Conservation (phyloP, 2,329 filamentous ascomycete species). For the Hymenoscyphus fraxineus region DNA sequence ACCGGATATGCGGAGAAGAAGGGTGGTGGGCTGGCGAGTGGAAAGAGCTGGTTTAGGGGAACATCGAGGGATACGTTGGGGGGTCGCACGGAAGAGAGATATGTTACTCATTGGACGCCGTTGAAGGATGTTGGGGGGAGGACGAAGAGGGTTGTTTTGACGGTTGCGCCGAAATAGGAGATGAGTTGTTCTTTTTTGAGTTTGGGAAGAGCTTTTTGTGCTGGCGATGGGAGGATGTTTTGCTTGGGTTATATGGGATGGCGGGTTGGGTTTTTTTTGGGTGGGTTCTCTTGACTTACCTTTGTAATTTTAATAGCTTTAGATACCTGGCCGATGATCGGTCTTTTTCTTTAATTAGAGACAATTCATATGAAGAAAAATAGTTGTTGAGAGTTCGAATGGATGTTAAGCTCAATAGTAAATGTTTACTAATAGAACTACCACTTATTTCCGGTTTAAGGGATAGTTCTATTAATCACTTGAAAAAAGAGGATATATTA, state of each 20-base stretch:
- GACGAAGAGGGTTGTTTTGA: slow-evolving; percentile 36
- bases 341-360: not conserved
- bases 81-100: slow-evolving; percentile 27
- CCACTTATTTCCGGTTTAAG: too few species aligned
- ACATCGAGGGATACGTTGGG: slow-evolving; percentile 7
- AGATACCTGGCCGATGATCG: not conserved
- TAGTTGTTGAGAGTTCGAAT: too few species aligned
- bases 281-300: not conserved
- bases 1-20: slow-evolving; percentile 28
- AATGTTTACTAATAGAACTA: too few species aligned
- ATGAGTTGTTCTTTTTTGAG: too few species aligned
- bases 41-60: slow-evolving; percentile 14
- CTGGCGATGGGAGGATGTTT: not conserved
- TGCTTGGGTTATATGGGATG: not conserved
- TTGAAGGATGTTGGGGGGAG: slow-evolving; percentile 39
- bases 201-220: too few species aligned
- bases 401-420: too few species aligned
- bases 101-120: slow-evolving; percentile 41
- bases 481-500: too few species aligned
- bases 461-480: too few species aligned
- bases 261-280: not conserved
- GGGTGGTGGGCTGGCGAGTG: slow-evolving; percentile 10
- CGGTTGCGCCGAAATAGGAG: slow-evolving; percentile 28
- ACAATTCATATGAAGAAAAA: too few species aligned
- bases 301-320: not conserved